phyloP scores from a whole-genome alignment of 208 protist genomes.

The Leishmania major region DNA sequence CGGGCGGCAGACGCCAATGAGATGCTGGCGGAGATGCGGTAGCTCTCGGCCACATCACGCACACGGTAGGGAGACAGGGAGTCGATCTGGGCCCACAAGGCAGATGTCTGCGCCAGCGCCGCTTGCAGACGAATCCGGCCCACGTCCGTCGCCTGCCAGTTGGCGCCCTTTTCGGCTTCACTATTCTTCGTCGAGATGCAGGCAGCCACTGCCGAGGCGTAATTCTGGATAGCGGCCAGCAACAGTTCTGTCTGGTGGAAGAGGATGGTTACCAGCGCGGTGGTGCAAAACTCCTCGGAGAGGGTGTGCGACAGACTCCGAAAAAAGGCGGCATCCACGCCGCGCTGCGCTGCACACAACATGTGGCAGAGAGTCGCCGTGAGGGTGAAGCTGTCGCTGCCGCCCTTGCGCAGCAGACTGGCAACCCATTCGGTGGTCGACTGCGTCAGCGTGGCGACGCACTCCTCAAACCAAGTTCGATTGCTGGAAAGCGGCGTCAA shows the following conservation, averaged over 20 bases:
- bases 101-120: constrained; percentile 9
- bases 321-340: constrained; percentile 18
- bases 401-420: background rate
- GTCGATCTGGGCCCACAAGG: constrained; percentile 47
- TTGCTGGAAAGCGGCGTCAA: constrained; percentile 47
- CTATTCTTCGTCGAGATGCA: background rate
- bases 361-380: constrained; percentile 25
- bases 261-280: constrained; percentile 35
- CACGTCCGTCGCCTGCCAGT: constrained; percentile 12
- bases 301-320: constrained; percentile 10
- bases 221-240: constrained; percentile 72
- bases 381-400: constrained; percentile 6
- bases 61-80: constrained; percentile 54
- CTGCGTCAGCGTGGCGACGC: constrained; percentile 17
- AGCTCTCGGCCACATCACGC: constrained; percentile 49
- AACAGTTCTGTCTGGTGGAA: constrained; percentile 58
- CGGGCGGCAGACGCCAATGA: constrained; percentile 16
- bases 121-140: constrained; percentile 22
- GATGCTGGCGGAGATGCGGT: constrained; percentile 26
- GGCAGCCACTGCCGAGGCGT: constrained; percentile 45
- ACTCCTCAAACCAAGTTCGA: constrained; percentile 41
- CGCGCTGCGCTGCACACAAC: constrained; percentile 12
- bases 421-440: constrained; percentile 1
- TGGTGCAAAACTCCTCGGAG: constrained; percentile 37
- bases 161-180: background rate